Base-by-base conservation (phyloP, 371 early-diverging fungal species). In the Mortierella sp. region DNA sequence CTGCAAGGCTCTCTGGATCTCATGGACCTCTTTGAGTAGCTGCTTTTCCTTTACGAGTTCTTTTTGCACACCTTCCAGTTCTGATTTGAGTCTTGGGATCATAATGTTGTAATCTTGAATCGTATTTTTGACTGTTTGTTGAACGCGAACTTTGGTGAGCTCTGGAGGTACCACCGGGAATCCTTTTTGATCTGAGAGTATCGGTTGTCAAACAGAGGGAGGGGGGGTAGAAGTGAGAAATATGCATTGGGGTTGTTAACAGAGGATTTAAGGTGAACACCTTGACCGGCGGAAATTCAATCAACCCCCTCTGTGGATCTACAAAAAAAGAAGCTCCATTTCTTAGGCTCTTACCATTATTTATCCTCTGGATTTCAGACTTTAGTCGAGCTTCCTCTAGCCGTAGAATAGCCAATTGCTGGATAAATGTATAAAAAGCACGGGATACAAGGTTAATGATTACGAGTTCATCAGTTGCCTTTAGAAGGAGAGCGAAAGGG, bases 1-100 rank as follows among this genome's bases (percentile, higher is more conserved):
- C 64, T 72, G 68, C 55, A 77, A 68, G 43, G 79, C 68, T 9
- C 56, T 60, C 29, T 56, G 62, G 55, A 76, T 76, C 62, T 72
- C 77, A n/a, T 61, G 43, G 12, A 68, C 52, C 16, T 77, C 79
- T 29, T 65, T 64, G 16, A 77, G 29, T 11, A 68, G 46, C 15
- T 56, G 51, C 2, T 62, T 64, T 47, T 77, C 79, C 18, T 59
- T 65, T 2, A 57, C 19, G n/a, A 77, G 69, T 50, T 77, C 79
- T 26, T 65, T 16, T 48, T 51, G 59, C 26, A 69, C 69, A 4
- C 69, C 73, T 14, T 71, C 69, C 14, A 77, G 56, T 26, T 77
- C 79, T 4, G 52, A 30, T 23, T 58, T 46, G 11, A 77, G 57
- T 12, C 23, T 64, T 3, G 73, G 73, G 2, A 56, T 65, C 65